Percentiles rank a stretch among this genome's conserved stretches.
These are phyloP conservation scores for Agastache rugosa DNA, from an alignment of 257 asterid species.

Conservation along the genomic window DNA sequence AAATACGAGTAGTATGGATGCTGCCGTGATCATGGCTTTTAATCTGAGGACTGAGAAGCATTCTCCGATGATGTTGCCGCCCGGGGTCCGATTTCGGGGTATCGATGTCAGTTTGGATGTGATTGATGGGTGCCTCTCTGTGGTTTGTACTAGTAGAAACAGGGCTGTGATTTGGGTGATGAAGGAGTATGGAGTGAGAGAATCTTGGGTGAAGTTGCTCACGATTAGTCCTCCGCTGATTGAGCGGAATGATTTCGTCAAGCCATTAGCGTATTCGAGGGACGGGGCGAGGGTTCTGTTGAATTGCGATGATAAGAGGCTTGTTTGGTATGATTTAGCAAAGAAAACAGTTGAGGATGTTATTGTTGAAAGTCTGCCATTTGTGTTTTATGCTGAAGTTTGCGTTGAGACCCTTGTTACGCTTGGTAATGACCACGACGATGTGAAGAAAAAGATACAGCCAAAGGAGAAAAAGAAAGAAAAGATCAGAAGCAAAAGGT, in stretches of 20 bases:
- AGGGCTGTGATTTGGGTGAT: constrained; percentile 45
- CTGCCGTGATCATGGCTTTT: constrained; percentile 45
- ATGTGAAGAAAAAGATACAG: constrained; percentile 31
- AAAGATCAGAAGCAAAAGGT: constrained; percentile 47
- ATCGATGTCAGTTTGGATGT: constrained; percentile 40
- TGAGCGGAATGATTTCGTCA: constrained; percentile 37
- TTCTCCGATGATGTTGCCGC: constrained; percentile 39
- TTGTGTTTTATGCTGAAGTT: constrained; percentile 42
- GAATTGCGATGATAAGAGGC: constrained; percentile 46
- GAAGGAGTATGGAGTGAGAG: constrained; percentile 45
- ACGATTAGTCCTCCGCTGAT: constrained; percentile 35
- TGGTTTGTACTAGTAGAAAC: constrained; percentile 30
- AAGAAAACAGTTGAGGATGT: constrained; percentile 32
- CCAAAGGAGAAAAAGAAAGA: constrained; percentile 35
- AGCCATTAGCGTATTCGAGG: constrained; percentile 38
- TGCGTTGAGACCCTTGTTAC: constrained; percentile 46
- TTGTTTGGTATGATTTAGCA: constrained; percentile 45
- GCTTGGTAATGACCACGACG: constrained; percentile 24
- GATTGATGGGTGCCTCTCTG: constrained; percentile 36
- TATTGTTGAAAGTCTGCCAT: constrained; percentile 39
- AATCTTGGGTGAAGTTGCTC: constrained; percentile 45
- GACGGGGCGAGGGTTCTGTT: constrained; percentile 40
- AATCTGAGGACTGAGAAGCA: constrained; percentile 46
- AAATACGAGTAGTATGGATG: constrained; percentile 7
- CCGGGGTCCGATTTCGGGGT: constrained; percentile 26